phyloP scores from a whole-genome alignment of 805 yeast species.

The Barnettozyma californica region DNA sequence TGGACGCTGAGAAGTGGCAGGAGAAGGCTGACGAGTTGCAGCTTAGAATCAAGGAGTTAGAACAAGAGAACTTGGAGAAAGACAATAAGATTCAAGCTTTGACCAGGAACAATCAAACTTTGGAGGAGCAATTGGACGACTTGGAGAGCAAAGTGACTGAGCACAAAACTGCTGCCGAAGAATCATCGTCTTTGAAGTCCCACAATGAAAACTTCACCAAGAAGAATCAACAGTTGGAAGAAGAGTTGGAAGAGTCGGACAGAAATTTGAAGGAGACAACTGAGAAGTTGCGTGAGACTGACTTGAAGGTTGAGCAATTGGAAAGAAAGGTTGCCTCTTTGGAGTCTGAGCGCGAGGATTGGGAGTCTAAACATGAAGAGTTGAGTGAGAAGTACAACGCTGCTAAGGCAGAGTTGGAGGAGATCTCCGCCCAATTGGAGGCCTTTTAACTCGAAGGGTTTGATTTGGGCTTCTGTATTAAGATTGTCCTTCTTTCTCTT shows the following conservation, averaged over 20 bases:
- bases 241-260: constrained; percentile 87
- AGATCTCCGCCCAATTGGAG: constrained; percentile 94
- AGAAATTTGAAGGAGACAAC: constrained; percentile 89
- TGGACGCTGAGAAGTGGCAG: constrained; percentile 96
- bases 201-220: constrained; percentile 87
- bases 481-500: constrained; percentile 1
- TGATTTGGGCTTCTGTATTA: not conserved
- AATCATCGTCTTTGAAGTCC: constrained; percentile 80
- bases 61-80: constrained; percentile 86
- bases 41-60: constrained; percentile 78
- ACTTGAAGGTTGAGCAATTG: constrained; percentile 91
- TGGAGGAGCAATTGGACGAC: constrained; percentile 77
- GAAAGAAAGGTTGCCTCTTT: constrained; percentile 90
- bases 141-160: constrained; percentile 67
- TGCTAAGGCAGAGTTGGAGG: constrained; percentile 92
- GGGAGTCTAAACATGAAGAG: constrained; percentile 90
- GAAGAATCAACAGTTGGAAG: constrained; percentile 85
- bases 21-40: constrained; percentile 89
- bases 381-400: constrained; percentile 72
- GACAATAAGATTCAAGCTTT: constrained; percentile 93
- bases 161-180: constrained; percentile 83
- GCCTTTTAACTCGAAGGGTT: constrained; percentile 22
- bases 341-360: constrained; percentile 86
- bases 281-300: constrained; percentile 90
- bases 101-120: constrained; percentile 83